Evolutionary conservation across 1,284 basidiomycete species (phyloP), one percentile per base, ranked within the genome.

Genomic region (Blastosporella zonata): DNA sequence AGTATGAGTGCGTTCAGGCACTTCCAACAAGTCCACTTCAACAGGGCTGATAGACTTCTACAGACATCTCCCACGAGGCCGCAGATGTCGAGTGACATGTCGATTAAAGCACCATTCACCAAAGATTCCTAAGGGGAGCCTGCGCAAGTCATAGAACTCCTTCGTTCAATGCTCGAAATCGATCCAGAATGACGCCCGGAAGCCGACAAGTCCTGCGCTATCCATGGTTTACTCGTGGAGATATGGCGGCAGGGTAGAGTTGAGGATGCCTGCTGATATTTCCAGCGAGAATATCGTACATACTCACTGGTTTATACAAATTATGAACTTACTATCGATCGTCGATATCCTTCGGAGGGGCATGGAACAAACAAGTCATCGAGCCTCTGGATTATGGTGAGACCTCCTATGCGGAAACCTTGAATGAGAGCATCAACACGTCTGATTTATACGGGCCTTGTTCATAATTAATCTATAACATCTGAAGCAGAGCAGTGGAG

Each of bases 161-260:
- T 53, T 13, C 41, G 47, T 23, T 45, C 22, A 17, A 53, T 53
- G 51, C 47, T 53, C 35, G 43, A 48, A 20, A 39, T 52, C 15
- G 46, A 52, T 49, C 46, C 50, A 15, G 28, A 34, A 5, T 10
- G 17, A 15, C 42, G 51, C 23, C 25, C 33, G 31, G 47, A 6
- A 17, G 38, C 38, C n/a, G 49, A 46, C 37, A 51, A 3, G 38
- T 42, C 17, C 36, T 51, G 28, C 25, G 27, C n/a, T 45, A 47
- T 41, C 49, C 49, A 18, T 51, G 49, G 49, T 44, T 44, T 36
- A 23, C 43, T 35, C 43, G 43, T 34, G 33, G 13, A 34, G 22
- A n/a, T 15, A 20, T 12, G 8, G 31, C 15, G 3, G 3, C 12
- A n/a, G 43, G 21, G 28, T 27, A n/a, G n/a, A n/a, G n/a, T n/a